These are phyloP conservation scores for Pythium scleroteichum DNA, from an alignment of 352 stramenopile genomes.

Conservation along the genomic window DNA sequence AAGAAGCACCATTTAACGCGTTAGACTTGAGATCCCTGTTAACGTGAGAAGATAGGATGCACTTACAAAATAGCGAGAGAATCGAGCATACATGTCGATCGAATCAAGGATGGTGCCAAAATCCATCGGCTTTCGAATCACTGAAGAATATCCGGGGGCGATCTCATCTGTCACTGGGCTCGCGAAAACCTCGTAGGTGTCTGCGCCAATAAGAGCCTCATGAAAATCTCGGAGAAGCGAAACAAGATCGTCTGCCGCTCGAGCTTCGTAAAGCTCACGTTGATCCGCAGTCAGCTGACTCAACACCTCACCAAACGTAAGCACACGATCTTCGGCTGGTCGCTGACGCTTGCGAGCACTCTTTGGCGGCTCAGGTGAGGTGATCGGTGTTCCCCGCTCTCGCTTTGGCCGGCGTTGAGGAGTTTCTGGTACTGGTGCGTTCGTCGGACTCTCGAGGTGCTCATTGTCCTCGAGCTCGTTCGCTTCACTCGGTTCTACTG, in stretches of 20 bases:
- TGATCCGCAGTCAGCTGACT: constrained; percentile 50
- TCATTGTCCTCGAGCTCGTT: too few species aligned
- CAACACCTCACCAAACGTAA: constrained; percentile 51
- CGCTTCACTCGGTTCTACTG: not conserved
- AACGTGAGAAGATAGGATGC: too few species aligned
- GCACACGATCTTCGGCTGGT: constrained; percentile 36
- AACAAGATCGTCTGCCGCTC: constrained; percentile 57
- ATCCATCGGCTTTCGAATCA: constrained; percentile 92
- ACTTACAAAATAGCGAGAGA: constrained; percentile 82
- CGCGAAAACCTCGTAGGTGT: constrained; percentile 87
- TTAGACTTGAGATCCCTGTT: too few species aligned
- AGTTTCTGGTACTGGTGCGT: constrained; percentile 2
- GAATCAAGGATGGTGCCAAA: constrained; percentile 92
- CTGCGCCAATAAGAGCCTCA: constrained; percentile 65
- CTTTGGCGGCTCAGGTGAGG: constrained; percentile 13
- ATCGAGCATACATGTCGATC: constrained; percentile 68
- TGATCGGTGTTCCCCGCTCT: constrained; percentile 4
- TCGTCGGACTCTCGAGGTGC: too few species aligned
- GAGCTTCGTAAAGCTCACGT: constrained; percentile 53
- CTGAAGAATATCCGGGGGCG: constrained; percentile 91
- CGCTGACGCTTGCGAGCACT: constrained; percentile 44
- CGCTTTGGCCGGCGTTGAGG: constrained; percentile 19
- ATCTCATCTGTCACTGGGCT: constrained; percentile 88
- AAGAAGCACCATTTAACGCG: not conserved
- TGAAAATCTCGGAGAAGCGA: constrained; percentile 70